These are phyloP conservation scores for Dacryopinax spathularia DNA, from an alignment of 768 basidiomycete species.

Conservation along the genomic window DNA sequence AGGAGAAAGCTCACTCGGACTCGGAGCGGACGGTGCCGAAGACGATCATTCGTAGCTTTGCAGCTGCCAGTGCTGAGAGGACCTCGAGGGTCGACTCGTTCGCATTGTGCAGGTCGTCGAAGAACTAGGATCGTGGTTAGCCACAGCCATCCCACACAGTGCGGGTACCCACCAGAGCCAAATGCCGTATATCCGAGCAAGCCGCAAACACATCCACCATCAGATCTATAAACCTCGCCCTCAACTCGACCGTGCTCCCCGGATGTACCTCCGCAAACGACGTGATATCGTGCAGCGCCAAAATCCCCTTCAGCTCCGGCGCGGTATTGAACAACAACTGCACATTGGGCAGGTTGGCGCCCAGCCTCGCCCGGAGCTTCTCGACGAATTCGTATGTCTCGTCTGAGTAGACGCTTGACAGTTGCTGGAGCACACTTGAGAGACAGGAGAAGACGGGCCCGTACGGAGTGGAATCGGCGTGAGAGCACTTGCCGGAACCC, in stretches of 20 bases:
- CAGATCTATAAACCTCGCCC: constrained; percentile 55
- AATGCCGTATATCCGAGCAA: constrained; percentile 52
- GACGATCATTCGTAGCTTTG: constrained; percentile 47
- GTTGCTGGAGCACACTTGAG: constrained; percentile 55
- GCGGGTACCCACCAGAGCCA: constrained; percentile 33
- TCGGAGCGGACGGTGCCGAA: background rate
- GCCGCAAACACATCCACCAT: constrained; percentile 57
- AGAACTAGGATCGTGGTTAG: too few relatives aligned
- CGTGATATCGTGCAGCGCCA: constrained; percentile 40
- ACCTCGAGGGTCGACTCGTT: constrained; percentile 60
- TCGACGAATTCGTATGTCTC: constrained; percentile 54
- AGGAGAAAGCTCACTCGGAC: background rate
- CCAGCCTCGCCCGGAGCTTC: constrained; percentile 43
- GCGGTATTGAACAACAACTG: constrained; percentile 58
- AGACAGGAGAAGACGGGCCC: constrained; percentile 52
- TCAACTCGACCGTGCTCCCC: constrained; percentile 44
- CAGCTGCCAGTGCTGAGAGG: constrained; percentile 47
- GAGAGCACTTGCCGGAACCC: constrained; percentile 65
- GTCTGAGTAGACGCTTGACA: constrained; percentile 52
- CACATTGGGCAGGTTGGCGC: constrained; percentile 54
- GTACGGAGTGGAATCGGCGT: constrained; percentile 51
- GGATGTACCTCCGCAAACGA: constrained; percentile 40
- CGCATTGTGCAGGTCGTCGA: constrained; percentile 63
- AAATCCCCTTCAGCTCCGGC: constrained; percentile 51
- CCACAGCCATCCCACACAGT: too few relatives aligned